Evolutionary conservation across 2,329 filamentous ascomycete species (phyloP), one percentile per base, ranked within the genome.

Genomic region (Fusarium gaditjirri): DNA sequence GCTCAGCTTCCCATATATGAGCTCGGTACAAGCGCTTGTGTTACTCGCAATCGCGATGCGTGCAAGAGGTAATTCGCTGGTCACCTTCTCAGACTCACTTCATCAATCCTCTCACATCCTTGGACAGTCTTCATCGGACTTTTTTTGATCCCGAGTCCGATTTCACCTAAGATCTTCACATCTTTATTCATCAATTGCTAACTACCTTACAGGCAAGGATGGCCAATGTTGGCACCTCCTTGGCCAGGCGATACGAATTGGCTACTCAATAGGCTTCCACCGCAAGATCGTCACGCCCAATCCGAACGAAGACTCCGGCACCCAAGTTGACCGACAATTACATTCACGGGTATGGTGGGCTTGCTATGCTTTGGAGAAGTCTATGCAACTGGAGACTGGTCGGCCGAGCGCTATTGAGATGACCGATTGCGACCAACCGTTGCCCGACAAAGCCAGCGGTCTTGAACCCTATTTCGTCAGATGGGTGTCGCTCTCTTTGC

Each of bases 371-470:
- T 14, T 75, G 19, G 72, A 75, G 35, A 75, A 75, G 25, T 55
- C 72, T 21, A 75, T 75, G 72, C 64, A 72, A 14, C 29, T 75
- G 6, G 73, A 75, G 42, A 75, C 72, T 1, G 72, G 72, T 23
- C 62, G 73, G 1, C 73, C 73, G 3, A 68, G 72, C 5, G 72
- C 70, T 1, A 75, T 75, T 29, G 64, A 67, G 14, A 70, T 75
- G 4, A 62, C 60, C 3, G 72, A 75, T 6, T 75, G 72, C 5
- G 72, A 75, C 8, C 70, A 74, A 13, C 36, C 62, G 3, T 25
- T 75, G 8, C 70, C 64, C 5, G 67, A 74, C 2, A 49, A 52
- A 14, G 25, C 23, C 16, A 70, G 47, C 9, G 65, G 62, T 0
- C n/a, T 66, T 7, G 60, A 55, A 6, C 46, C 56, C 3, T 73